Percentiles rank a stretch among this genome's conserved stretches.
phyloP scores from a whole-genome alignment of 345 rosid genomes.

The Punica granatum region DNA sequence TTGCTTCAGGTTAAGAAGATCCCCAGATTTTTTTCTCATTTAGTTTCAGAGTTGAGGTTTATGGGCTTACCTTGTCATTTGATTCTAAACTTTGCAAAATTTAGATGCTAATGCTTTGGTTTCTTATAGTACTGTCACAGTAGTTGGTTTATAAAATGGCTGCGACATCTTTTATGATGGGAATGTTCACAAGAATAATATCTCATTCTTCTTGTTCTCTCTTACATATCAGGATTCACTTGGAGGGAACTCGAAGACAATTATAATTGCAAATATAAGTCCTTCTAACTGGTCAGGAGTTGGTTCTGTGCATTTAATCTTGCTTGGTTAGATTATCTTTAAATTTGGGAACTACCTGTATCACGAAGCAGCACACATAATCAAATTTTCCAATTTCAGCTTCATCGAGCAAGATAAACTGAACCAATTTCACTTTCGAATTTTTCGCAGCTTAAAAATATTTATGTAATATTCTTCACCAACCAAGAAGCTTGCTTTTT shows the following conservation, averaged over 20 bases:
- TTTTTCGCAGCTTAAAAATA: not conserved
- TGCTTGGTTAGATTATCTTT: not conserved
- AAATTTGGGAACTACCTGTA: not conserved
- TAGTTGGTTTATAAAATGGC: not conserved
- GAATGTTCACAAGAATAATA: not conserved
- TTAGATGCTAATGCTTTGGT: not conserved
- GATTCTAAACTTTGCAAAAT: conserved; percentile 1
- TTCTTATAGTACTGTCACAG: not conserved
- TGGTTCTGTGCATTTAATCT: not conserved
- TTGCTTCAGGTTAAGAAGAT: conserved; percentile 70
- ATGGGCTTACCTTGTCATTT: not conserved
- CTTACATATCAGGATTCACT: conserved; percentile 69
- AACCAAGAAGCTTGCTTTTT: too few species aligned
- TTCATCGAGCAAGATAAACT: not conserved
- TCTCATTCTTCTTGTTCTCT: conserved; percentile 4
- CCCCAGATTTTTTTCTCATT: not conserved
- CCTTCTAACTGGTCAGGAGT: conserved; percentile 77
- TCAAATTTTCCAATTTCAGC: not conserved
- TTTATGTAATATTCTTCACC: too few species aligned
- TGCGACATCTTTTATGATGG: not conserved
- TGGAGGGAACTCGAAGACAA: conserved; percentile 96
- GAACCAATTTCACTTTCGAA: not conserved
- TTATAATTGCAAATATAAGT: conserved; percentile 90
- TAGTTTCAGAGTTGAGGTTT: not conserved
- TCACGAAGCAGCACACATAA: not conserved